Evolutionary conservation across 2,329 filamentous ascomycete species (phyloP), one percentile per base, ranked within the genome.

Genomic region (Aspergillus tamarii): DNA sequence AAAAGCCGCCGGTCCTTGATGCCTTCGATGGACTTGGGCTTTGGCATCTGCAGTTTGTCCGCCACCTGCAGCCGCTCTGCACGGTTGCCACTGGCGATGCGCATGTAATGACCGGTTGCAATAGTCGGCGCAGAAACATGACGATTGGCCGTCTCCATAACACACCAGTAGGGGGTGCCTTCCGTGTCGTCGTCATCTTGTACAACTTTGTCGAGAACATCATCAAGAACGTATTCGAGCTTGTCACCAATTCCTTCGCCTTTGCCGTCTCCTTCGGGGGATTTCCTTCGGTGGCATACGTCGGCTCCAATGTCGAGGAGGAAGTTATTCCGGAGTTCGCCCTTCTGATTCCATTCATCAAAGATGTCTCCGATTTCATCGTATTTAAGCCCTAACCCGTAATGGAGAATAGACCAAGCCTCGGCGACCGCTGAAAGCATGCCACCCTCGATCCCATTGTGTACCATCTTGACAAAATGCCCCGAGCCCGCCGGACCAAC

Each of bases 391-490:
- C 83, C 84, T 28, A 91, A 77, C 1, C 86, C 84, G 50, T 82
- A 81, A 41, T 83, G 81, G 79, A 92, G 86, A 36, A 91, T 82
- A 0, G 82, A 82, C 87, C 88, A 92, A 3, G 86, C 85, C 73
- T 92, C 89, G 16, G 84, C 85, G 7, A 91, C 82, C 0, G 84
- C 82, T 59, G 78, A 85, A 79, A 92, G 85, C 86, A 92, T 90
- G 1, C 88, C 89, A 65, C 91, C 88, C 72, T 92, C 89, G 64
- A 92, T 91, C 1, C 89, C 89, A 67, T 92, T 91, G 73, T 92
- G 89, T 4, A 91, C 84, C 88, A 91, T 92, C 79, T 92, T 92
- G 46, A 91, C 88, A 70, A 89, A 92, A 73, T 92, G 89, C 0
- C 89, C 89, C 1, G 85, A 83, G 1, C 89, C 89, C 0, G 85